These are phyloP conservation scores for Discostella pseudostelligera DNA, from an alignment of 108 stramenopile genomes.

Conservation along the genomic window DNA sequence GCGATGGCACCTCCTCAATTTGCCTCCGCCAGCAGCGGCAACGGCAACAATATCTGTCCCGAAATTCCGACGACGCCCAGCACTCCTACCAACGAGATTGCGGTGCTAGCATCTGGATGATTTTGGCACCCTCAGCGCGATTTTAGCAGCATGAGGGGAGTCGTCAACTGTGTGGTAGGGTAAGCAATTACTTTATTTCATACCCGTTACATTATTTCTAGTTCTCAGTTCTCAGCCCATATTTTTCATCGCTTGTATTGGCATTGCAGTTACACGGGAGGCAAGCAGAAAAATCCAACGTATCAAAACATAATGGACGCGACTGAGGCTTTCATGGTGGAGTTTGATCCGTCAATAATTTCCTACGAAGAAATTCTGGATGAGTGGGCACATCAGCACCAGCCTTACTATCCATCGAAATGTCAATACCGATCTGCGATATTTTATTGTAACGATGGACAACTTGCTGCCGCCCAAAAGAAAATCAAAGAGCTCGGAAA, in stretches of 20 bases:
- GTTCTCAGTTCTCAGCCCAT: neutral
- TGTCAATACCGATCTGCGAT: constrained; percentile 66
- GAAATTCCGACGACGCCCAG: constrained; percentile 36
- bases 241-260: neutral
- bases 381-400: constrained; percentile 51
- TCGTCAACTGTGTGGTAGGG: constrained; percentile 58
- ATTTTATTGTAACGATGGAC: constrained; percentile 47
- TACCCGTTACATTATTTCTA: too few species aligned
- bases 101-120: constrained; percentile 69
- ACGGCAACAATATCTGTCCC: constrained; percentile 34
- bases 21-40: constrained; percentile 3
- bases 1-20: neutral
- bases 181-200: neutral
- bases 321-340: constrained; percentile 72
- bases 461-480: constrained; percentile 37
- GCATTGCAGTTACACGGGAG: constrained; percentile 57
- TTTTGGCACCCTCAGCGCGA: constrained; percentile 76
- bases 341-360: constrained; percentile 58
- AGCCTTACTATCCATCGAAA: constrained; percentile 46
- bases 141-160: constrained; percentile 53
- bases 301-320: constrained; percentile 66
- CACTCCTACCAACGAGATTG: constrained; percentile 54
- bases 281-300: constrained; percentile 56
- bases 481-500: constrained; percentile 42
- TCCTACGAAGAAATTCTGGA: constrained; percentile 60